phyloP scores from a whole-genome alignment of 192 early-diverging fungal genomes.

The Coemansia sp. region DNA sequence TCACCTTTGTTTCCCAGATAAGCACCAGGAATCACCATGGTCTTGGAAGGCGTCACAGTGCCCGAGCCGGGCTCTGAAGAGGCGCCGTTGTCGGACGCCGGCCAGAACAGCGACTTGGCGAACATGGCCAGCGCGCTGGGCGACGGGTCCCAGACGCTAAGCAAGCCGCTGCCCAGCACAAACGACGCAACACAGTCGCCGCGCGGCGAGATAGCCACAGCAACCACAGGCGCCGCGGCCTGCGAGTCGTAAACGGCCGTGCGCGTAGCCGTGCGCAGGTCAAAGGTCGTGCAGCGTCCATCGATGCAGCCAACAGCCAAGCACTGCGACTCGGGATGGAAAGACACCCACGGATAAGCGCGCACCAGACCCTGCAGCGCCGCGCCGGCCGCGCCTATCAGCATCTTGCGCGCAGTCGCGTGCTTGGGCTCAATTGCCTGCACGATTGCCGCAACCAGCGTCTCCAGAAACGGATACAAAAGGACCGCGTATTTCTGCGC shows the following conservation, averaged over 20 bases:
- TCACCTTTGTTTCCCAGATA: conserved; percentile 33
- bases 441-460: conserved; percentile 35
- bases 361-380: conserved; percentile 43
- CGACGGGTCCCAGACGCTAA: conserved; percentile 49
- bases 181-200: conserved; percentile 52
- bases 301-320: conserved; percentile 38
- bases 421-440: conserved; percentile 42
- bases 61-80: conserved; percentile 13
- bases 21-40: conserved; percentile 41
- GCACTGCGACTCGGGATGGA: conserved; percentile 36
- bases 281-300: conserved; percentile 42
- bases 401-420: conserved; percentile 28
- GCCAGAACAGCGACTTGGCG: conserved; percentile 45
- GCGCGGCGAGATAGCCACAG: conserved; percentile 45
- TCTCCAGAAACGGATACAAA: conserved; percentile 29
- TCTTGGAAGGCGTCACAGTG: conserved; percentile 31
- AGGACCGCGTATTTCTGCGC: conserved; percentile 30
- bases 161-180: conserved; percentile 28
- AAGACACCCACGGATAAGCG: conserved; percentile 45
- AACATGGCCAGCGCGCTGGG: conserved; percentile 51
- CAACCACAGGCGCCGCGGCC: conserved; percentile 27
- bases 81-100: conserved; percentile 10
- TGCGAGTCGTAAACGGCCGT: conserved; percentile 31
- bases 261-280: conserved; percentile 45
- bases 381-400: conserved; percentile 46